These are phyloP conservation scores for Barnettozyma hawaiiensis DNA, from an alignment of 1,139 yeast genomes.

Conservation along the genomic window DNA sequence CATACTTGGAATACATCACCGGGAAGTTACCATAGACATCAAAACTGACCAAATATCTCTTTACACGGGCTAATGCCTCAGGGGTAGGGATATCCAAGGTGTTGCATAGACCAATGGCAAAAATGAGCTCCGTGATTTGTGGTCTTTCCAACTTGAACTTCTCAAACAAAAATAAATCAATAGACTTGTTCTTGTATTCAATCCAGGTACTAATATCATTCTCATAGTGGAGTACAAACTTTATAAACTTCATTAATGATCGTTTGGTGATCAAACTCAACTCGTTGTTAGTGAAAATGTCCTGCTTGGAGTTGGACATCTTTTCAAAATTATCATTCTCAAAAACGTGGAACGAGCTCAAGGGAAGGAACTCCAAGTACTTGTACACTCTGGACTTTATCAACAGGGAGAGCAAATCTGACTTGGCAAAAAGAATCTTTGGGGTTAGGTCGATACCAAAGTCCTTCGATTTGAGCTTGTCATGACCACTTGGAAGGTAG, in stretches of 20 bases:
- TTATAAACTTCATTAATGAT: conserved; percentile 84
- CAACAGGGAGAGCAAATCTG: conserved; percentile 73
- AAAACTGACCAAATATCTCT: conserved; percentile 77
- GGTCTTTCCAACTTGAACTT: conserved; percentile 68
- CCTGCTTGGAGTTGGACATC: conserved; percentile 79
- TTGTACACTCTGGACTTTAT: conserved; percentile 82
- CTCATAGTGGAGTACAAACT: conserved; percentile 75
- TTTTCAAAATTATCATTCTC: conserved; percentile 88
- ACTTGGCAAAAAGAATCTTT: conserved; percentile 78
- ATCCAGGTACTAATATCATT: conserved; percentile 47
- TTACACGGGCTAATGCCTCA: conserved; percentile 72
- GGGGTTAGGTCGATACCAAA: conserved; percentile 91
- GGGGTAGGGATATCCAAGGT: conserved; percentile 56
- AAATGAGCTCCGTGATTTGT: conserved; percentile 76
- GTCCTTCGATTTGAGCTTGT: conserved; percentile 52
- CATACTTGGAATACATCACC: conserved; percentile 84
- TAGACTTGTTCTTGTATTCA: conserved; percentile 50
- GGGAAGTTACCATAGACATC: conserved; percentile 95
- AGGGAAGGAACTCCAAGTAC: conserved; percentile 86
- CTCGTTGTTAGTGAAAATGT: conserved; percentile 86
- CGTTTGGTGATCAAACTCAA: conserved; percentile 74
- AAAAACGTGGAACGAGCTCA: conserved; percentile 83
- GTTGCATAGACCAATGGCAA: conserved; percentile 77
- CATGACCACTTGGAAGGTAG: conserved; percentile 61
- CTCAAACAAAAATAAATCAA: conserved; percentile 50